Conservation (phyloP, 108 stramenopile species). For the Cyclotella kingstonii region DNA sequence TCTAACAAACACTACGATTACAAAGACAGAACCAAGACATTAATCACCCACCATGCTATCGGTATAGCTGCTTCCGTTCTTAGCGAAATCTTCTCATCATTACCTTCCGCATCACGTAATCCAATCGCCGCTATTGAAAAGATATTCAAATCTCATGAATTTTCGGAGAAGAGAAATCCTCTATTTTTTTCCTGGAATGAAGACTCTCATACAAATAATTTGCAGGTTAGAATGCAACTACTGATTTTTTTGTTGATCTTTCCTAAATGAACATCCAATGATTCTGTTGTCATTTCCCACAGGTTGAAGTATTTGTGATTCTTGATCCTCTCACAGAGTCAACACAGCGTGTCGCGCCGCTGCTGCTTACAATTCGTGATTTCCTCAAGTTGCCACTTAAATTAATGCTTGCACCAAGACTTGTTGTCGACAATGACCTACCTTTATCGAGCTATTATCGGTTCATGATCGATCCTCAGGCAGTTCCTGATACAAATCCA, state of each 20-base stretch:
- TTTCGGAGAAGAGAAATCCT: slow-evolving; percentile 38
- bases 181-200: slow-evolving; percentile 63
- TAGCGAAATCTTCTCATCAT: slow-evolving; percentile 26
- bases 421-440: slow-evolving; percentile 63
- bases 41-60: slow-evolving; percentile 34
- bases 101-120: slow-evolving; percentile 6
- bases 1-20: not conserved
- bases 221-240: slow-evolving; percentile 17
- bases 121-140: slow-evolving; percentile 12
- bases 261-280: not conserved
- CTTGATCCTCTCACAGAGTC: slow-evolving; percentile 89
- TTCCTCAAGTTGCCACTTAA: slow-evolving; percentile 62
- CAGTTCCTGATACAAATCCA: slow-evolving; percentile 36
- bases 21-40: not conserved
- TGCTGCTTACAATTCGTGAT: slow-evolving; percentile 78
- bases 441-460: slow-evolving; percentile 94
- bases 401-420: slow-evolving; percentile 66
- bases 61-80: slow-evolving; percentile 21
- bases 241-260: not conserved
- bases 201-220: slow-evolving; percentile 20
- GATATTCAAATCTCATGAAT: slow-evolving; percentile 12
- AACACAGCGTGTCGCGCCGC: slow-evolving; percentile 81
- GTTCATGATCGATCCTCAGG: slow-evolving; percentile 79
- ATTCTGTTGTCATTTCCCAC: not conserved
- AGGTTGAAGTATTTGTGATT: slow-evolving; percentile 67